Evolutionary conservation across 179 eudicot genomes (phyloP), one percentile per base, ranked within the genome.

Genomic region (Drosera spatulata): DNA sequence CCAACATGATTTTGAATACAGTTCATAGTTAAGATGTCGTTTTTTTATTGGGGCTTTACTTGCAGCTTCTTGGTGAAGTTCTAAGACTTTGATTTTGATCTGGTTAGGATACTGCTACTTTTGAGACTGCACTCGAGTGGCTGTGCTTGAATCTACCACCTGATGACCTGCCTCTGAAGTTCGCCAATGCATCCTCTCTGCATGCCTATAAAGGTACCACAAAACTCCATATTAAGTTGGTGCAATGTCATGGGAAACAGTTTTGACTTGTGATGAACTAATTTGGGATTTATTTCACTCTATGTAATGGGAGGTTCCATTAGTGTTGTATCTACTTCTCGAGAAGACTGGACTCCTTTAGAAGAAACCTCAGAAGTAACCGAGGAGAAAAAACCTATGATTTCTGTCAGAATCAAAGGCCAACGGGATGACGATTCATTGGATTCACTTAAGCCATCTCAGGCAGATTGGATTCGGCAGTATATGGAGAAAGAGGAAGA

Each of bases 401-500:
- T 62, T 66, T 53, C 83, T 40, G 64, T 86, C 56, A 71, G 68
- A 71, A 63, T 69, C 41, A 88, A 77, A 70, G 79, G 67, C 41
- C 73, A 61, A 61, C 68, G 63, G 44, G 78, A 82, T 59, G 80
- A 77, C 52, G 85, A 75, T 56, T 75, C 82, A 62, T 74, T 91
- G 57, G 80, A 71, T 73, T 73, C 82, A 45, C 71, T 70, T 61
- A 85, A 84, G 65, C 85, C 73, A 41, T 85, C 98, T 61, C 96
- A 91, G 78, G 96, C 93, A 53, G 93, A 91, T 69, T 91, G 98
- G 98, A 91, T 91, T 63, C 89, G 93, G 39, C 89, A 81, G 53
- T 91, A 91, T 75, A 74, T 91, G 87, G 87, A 88, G 75, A 91
- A 82, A 65, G 93, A 91, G 74, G 98, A 85, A 69, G 96, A 91